Percentiles rank a stretch among this genome's conserved stretches.
These are phyloP conservation scores for Magnolia kwangsiensis DNA, from an alignment of 164 flowering plant genomes.

Conservation along the genomic window DNA sequence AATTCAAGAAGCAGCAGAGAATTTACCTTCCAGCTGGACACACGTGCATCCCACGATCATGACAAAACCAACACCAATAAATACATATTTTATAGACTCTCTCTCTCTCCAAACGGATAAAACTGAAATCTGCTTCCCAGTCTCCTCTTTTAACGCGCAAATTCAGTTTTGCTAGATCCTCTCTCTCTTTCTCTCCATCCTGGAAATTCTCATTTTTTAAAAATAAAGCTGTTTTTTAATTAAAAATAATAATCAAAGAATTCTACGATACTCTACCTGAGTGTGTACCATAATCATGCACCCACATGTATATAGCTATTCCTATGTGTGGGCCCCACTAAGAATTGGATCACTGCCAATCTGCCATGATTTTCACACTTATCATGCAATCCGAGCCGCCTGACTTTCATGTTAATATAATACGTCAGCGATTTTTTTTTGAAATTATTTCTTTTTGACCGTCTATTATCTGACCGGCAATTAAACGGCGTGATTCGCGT, in stretches of 20 bases:
- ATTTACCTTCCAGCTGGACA: conserved; percentile 40
- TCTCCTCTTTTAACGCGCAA: conserved; percentile 4
- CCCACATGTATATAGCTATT: background rate
- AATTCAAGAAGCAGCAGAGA: conserved; percentile 20
- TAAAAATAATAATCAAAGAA: too few species aligned
- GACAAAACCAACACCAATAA: conserved; percentile 30
- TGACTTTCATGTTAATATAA: background rate
- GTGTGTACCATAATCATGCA: background rate
- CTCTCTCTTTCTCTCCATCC: background rate
- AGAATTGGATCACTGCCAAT: background rate
- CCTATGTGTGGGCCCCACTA: background rate
- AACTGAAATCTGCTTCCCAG: conserved; percentile 5
- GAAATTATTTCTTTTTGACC: background rate
- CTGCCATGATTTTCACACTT: too few species aligned
- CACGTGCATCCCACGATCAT: conserved; percentile 58
- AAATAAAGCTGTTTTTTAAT: background rate
- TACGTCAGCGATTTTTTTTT: too few species aligned
- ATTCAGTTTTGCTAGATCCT: conserved; percentile 13
- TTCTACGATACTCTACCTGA: background rate
- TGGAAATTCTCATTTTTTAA: background rate
- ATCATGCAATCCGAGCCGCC: background rate
- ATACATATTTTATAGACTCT: conserved; percentile 1
- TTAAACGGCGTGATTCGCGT: background rate
- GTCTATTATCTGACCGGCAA: background rate
- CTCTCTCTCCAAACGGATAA: conserved; percentile 10